These are phyloP conservation scores for Tolypocladium guangdongense DNA, from an alignment of 2,329 filamentous ascomycete species.

Conservation along the genomic window DNA sequence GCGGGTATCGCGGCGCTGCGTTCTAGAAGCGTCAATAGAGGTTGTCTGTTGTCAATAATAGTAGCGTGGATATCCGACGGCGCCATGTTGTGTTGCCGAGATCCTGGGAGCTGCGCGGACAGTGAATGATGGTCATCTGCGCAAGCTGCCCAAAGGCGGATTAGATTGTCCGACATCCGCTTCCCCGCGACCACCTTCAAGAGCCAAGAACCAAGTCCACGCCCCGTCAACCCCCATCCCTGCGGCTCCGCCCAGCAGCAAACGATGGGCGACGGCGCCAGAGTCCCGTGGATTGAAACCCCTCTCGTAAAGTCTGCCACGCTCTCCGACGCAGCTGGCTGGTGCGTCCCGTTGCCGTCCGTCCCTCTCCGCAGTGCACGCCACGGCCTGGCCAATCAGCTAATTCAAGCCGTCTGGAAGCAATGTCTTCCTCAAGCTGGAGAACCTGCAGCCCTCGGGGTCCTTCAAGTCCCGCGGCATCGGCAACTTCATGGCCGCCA, in stretches of 20 bases:
- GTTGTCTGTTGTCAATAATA: background rate
- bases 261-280: background rate
- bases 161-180: background rate
- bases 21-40: background rate
- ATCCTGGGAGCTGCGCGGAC: background rate
- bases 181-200: background rate
- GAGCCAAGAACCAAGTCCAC: no score
- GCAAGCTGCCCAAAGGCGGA: no score
- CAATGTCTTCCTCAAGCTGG: slow-evolving; percentile 73
- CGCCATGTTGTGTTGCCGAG: background rate
- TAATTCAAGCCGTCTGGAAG: slow-evolving; percentile 19
- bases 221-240: no score
- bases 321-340: slow-evolving; percentile 9
- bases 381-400: background rate
- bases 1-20: background rate
- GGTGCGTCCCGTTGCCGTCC: slow-evolving; percentile 5
- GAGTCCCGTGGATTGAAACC: slow-evolving; percentile 53
- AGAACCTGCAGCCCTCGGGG: slow-evolving; percentile 69
- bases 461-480: slow-evolving; percentile 77
- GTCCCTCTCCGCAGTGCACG: no score
- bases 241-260: no score
- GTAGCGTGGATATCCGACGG: background rate
- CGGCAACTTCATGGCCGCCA: slow-evolving; percentile 54
- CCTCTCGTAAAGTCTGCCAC: slow-evolving; percentile 53
- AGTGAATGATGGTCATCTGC: no score